Percentiles rank a stretch among this genome's conserved stretches.
Conservation (phyloP, 2,329 filamentous ascomycete species). For the Cytospora mali region DNA sequence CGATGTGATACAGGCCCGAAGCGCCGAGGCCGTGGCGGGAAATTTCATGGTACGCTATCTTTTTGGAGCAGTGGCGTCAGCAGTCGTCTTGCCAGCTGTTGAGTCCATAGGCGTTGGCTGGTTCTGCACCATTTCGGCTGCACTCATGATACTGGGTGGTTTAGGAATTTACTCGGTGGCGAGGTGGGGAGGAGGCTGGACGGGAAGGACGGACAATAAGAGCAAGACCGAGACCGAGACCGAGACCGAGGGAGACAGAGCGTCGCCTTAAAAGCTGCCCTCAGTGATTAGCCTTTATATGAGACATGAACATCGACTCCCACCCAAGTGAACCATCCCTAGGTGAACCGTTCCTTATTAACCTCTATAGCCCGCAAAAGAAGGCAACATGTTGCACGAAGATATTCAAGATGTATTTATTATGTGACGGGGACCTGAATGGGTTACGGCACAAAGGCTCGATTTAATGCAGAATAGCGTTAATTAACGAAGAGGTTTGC, state of each 20-base stretch:
- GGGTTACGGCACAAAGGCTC: too few relatives aligned
- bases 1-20: conserved; percentile 73
- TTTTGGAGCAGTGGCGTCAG: conserved; percentile 71
- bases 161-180: conserved; percentile 50
- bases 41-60: conserved; percentile 80
- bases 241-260: conserved; percentile 30
- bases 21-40: conserved; percentile 74
- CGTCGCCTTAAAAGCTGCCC: background rate
- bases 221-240: conserved; percentile 40
- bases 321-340: too few relatives aligned
- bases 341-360: too few relatives aligned
- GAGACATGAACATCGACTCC: background rate
- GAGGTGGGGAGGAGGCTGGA: conserved; percentile 52
- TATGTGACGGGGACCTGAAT: too few relatives aligned
- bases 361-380: too few relatives aligned
- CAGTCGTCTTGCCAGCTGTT: conserved; percentile 73
- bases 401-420: too few relatives aligned
- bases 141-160: conserved; percentile 54
- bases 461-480: too few relatives aligned
- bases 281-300: background rate
- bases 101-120: conserved; percentile 76
- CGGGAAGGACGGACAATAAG: conserved; percentile 52
- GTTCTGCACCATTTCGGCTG: conserved; percentile 72
- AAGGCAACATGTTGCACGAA: too few relatives aligned
- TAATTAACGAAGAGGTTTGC: too few relatives aligned